A percentile compares a stretch with the other conserved stretches of the same genome.
Conservation (phyloP, 2,329 filamentous ascomycete species). For the Fusarium sp. region DNA sequence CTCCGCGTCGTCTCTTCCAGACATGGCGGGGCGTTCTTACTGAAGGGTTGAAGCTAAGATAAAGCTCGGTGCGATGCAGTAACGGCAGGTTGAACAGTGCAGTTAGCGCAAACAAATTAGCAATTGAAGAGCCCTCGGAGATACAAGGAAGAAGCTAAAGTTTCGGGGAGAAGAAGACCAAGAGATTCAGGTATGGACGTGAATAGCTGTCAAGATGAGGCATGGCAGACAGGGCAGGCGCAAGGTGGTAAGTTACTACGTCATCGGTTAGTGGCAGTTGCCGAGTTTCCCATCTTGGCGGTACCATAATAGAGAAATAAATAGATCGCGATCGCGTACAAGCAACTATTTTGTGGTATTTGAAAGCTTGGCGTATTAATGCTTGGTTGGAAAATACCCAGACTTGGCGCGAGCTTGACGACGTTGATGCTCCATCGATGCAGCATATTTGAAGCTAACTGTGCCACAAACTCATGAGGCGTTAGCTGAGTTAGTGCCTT, state of each 20-base stretch:
- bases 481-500: conserved; percentile 30
- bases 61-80: conserved; percentile 1
- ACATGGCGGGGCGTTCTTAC: conserved; percentile 49
- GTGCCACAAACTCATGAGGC: conserved; percentile 20
- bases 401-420: conserved; percentile 25
- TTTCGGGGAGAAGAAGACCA: conserved; percentile 1
- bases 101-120: conserved; percentile 8
- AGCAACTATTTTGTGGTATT: conserved; percentile 28
- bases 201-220: conserved; percentile 11
- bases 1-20: conserved; percentile 56
- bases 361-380: conserved; percentile 35
- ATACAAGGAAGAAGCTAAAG: conserved; percentile 15
- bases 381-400: conserved; percentile 18
- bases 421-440: conserved; percentile 6
- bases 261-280: conserved; percentile 44
- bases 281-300: conserved; percentile 48
- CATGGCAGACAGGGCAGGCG: conserved; percentile 16
- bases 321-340: conserved; percentile 25
- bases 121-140: conserved; percentile 10
- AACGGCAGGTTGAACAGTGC: conserved; percentile 4
- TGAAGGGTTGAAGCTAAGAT: neutral
- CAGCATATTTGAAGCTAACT: conserved; percentile 18
- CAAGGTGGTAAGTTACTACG: conserved; percentile 44
- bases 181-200: conserved; percentile 1
- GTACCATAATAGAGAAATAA: conserved; percentile 29